Base-by-base conservation (phyloP, 257 asterid species). In the Fraxinus quadrangulata region DNA sequence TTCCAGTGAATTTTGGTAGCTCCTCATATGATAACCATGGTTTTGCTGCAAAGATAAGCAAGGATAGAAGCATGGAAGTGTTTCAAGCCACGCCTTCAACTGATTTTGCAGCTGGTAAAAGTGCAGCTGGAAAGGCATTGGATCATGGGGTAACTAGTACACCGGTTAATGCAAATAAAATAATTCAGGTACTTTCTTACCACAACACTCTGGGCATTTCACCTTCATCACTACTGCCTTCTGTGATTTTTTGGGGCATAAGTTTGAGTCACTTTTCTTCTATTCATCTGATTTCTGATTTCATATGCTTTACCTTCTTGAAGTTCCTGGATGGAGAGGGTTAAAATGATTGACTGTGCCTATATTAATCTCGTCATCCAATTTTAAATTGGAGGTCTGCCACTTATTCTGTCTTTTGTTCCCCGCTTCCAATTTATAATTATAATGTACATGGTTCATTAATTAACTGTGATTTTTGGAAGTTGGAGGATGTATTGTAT, bases 11-110 rank as follows among this genome's bases (percentile, higher is more conserved):
- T 83, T 92, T 87, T 86, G 90, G 87, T 45, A 87, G 85, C 88
- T 86, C 97, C 80, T 83, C 96, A 74, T 81, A 85, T 74, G 98
- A 90, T 59, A 87, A 81, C 81, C 96, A 84, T 75, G 89, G 90
- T 49, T 88, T 87, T 79, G 86, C 87, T 75, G 87, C 91, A 75
- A 93, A 93, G 84, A 84, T 85, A 72, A 77, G 89, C 36, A 90
- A 86, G 85, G 98, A 92, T 66, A 88, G 90, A 87, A 81, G 86
- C 78, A 73, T 82, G 75, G 97, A 89, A 83, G 84, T 83, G 39
- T 86, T 87, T 84, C 72, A 91, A 42, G 80, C 89, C 69, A 79
- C 80, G 24, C 74, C 89, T 67, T 82, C 90, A 1, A 84, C 78
- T 51, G 96, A 92, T 78, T 84, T 87, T 78, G 79, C 90, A 79